Percentiles rank a stretch among this genome's conserved stretches.
phyloP scores from a whole-genome alignment of 2,329 filamentous ascomycete genomes.

The Aspergillaceae sp. region DNA sequence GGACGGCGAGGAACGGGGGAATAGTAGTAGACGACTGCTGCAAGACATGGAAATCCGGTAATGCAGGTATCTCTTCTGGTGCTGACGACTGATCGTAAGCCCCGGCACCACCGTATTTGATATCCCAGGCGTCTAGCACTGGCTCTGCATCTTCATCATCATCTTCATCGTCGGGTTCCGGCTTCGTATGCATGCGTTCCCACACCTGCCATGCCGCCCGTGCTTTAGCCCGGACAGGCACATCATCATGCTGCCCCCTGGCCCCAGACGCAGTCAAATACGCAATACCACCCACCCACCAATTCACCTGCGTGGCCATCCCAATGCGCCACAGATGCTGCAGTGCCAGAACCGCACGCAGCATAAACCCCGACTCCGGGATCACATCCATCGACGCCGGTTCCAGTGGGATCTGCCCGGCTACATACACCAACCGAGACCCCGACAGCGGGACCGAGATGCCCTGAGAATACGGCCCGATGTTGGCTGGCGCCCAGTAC shows the following conservation, averaged over 20 bases:
- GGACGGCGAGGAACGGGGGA: slow-evolving; percentile 64
- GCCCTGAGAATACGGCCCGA: slow-evolving; percentile 92
- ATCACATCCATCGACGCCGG: slow-evolving; percentile 63
- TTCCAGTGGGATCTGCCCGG: slow-evolving; percentile 84
- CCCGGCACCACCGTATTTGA: slow-evolving; percentile 47
- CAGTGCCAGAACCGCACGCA: slow-evolving; percentile 63
- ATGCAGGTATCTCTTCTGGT: slow-evolving; percentile 3
- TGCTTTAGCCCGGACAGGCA: slow-evolving; percentile 27
- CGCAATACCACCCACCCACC: slow-evolving; percentile 67
- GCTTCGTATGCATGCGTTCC: slow-evolving; percentile 29
- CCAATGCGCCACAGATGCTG: slow-evolving; percentile 88
- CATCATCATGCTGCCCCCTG: background rate
- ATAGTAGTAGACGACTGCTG: slow-evolving; percentile 20
- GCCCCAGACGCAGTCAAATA: slow-evolving; percentile 51
- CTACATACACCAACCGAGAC: slow-evolving; percentile 52
- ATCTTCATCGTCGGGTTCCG: slow-evolving; percentile 16
- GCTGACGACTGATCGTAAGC: slow-evolving; percentile 28
- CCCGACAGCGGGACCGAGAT: slow-evolving; percentile 37
- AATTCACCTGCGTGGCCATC: slow-evolving; percentile 58
- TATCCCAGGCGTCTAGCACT: slow-evolving; percentile 41
- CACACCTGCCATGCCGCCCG: slow-evolving; percentile 37
- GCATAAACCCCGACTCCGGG: slow-evolving; percentile 32
- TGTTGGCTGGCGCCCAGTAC: slow-evolving; percentile 97
- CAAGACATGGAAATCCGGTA: slow-evolving; percentile 21
- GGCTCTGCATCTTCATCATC: slow-evolving; percentile 44